Evolutionary conservation across 2,329 filamentous ascomycete genomes (phyloP).

Genomic region (Epichloe sylvatica): DNA sequence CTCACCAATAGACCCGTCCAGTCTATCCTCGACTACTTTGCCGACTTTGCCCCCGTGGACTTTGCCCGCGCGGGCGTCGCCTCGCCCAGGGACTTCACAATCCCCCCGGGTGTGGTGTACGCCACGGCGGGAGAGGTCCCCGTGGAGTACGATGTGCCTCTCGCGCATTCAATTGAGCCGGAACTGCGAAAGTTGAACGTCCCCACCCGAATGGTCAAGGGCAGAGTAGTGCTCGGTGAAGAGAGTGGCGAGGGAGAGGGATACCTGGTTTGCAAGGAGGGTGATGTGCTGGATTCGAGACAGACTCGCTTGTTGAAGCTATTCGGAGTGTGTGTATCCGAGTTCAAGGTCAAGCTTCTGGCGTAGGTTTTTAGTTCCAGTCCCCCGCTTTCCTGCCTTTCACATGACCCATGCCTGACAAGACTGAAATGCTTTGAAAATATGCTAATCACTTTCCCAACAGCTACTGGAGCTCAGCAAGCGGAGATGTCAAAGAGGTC

Average conservation of each 20-base stretch:
- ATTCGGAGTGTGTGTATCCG: conserved; percentile 78
- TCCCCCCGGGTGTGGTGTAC: conserved; percentile 75
- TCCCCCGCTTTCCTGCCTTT: not conserved
- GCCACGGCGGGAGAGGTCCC: conserved; percentile 68
- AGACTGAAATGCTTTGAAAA: not conserved
- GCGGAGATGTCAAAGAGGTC: conserved; percentile 43
- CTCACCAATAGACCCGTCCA: conserved; percentile 67
- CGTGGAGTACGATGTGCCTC: conserved; percentile 66
- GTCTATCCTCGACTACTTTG: conserved; percentile 60
- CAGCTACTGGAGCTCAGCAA: conserved; percentile 50
- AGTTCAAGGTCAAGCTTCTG: conserved; percentile 72
- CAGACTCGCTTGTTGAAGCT: conserved; percentile 91
- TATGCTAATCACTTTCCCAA: not conserved
- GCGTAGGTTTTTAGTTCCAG: conserved; percentile 39
- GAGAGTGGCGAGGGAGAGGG: conserved; percentile 38
- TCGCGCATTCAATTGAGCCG: conserved; percentile 81
- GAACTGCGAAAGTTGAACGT: conserved; percentile 80
- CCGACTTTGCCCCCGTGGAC: conserved; percentile 59
- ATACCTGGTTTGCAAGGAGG: conserved; percentile 76
- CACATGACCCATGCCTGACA: not conserved
- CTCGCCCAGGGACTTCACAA: conserved; percentile 60
- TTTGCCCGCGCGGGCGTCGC: conserved; percentile 77
- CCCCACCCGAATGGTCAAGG: conserved; percentile 77
- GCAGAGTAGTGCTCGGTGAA: conserved; percentile 61
- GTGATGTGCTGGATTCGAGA: conserved; percentile 71